These are phyloP conservation scores for Cudoniella acicularis DNA, from an alignment of 495 filamentous ascomycete genomes.

Conservation along the genomic window DNA sequence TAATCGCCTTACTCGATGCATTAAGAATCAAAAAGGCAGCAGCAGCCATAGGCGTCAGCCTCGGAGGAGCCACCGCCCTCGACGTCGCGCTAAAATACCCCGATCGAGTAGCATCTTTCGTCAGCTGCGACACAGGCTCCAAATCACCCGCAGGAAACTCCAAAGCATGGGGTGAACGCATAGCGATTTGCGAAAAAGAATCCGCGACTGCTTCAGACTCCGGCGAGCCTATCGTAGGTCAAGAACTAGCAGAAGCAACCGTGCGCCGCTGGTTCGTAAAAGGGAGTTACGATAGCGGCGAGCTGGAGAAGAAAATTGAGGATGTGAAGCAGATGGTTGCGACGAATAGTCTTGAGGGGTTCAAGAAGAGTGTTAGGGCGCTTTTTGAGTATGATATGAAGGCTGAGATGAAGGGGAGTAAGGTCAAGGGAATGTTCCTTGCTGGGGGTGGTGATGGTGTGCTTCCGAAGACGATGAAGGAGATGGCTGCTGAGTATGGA, in stretches of 20 bases:
- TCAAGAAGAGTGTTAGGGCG: conserved; percentile 64
- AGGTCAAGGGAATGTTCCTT: conserved; percentile 60
- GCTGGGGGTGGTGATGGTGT: conserved; percentile 72
- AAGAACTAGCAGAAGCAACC: conserved; percentile 60
- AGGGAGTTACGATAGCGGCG: conserved; percentile 47
- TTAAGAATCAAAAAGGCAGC: conserved; percentile 58
- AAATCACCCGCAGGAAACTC: conserved; percentile 64
- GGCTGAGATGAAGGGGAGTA: conserved; percentile 52
- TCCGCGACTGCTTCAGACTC: conserved; percentile 37
- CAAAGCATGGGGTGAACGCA: conserved; percentile 72
- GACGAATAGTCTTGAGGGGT: conserved; percentile 64
- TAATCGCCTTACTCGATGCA: conserved; percentile 53
- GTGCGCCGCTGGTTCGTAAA: conserved; percentile 73
- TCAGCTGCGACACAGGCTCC: conserved; percentile 76
- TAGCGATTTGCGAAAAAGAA: conserved; percentile 59
- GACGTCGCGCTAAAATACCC: conserved; percentile 67
- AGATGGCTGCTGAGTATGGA: conserved; percentile 58
- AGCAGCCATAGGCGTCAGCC: conserved; percentile 65
- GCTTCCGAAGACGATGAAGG: conserved; percentile 70
- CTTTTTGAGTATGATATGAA: conserved; percentile 74
- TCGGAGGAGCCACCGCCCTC: conserved; percentile 73
- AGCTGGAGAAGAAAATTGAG: conserved; percentile 42
- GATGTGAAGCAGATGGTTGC: conserved; percentile 58
- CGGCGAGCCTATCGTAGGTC: conserved; percentile 51
- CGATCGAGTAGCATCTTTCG: conserved; percentile 50